Evolutionary conservation across 2,329 filamentous ascomycete genomes (phyloP).

Genomic region (Colletotrichum eleusines): DNA sequence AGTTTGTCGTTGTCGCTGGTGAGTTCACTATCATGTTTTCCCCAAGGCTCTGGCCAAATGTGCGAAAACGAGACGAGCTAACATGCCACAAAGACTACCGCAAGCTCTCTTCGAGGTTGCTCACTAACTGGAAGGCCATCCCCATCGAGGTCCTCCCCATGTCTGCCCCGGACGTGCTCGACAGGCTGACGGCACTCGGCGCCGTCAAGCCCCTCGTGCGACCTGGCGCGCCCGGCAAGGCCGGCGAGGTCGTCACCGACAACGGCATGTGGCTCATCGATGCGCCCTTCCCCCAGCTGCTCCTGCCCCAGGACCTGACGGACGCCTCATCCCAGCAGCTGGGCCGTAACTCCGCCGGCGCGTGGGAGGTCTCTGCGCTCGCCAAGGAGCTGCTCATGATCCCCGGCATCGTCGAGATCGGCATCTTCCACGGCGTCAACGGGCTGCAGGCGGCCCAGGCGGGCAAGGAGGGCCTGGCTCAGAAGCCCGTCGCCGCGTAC

Average conservation of each 20-base stretch:
- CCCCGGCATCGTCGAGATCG: conserved; percentile 90
- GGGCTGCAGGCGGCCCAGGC: conserved; percentile 72
- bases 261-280: conserved; percentile 85
- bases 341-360: conserved; percentile 63
- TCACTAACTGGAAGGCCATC: conserved; percentile 83
- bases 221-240: conserved; percentile 79
- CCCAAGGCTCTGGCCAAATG: background rate
- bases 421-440: conserved; percentile 87
- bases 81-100: conserved; percentile 75
- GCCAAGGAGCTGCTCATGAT: conserved; percentile 82
- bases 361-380: conserved; percentile 84
- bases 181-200: conserved; percentile 79
- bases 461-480: conserved; percentile 74
- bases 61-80: background rate
- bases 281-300: conserved; percentile 83
- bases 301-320: conserved; percentile 68
- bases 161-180: conserved; percentile 81
- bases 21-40: conserved; percentile 48
- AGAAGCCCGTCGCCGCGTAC: conserved; percentile 94
- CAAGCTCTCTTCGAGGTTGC: conserved; percentile 84
- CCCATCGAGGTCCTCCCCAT: conserved; percentile 95
- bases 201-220: conserved; percentile 78
- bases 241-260: conserved; percentile 77
- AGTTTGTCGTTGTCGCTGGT: conserved; percentile 90
- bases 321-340: conserved; percentile 35